A percentile compares a stretch with the other conserved stretches of the same genome.
Conservation (phyloP, 768 basidiomycete species). For the Rhodotorula babjevae region DNA sequence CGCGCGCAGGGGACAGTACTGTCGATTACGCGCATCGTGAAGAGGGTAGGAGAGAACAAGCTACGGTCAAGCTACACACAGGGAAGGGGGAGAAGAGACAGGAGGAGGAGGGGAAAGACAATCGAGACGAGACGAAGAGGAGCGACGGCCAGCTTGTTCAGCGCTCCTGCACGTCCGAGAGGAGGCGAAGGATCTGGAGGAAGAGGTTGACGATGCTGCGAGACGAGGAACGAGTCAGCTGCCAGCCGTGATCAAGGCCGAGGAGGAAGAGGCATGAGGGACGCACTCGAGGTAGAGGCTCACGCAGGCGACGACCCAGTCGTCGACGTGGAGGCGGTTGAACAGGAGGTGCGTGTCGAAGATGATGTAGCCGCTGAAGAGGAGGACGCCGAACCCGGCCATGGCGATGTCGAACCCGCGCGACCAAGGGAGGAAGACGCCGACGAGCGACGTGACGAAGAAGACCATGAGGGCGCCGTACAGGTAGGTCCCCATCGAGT, state of each 20-base stretch:
- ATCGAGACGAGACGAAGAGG: too few species aligned
- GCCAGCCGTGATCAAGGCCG: background rate
- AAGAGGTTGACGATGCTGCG: slow-evolving; percentile 80
- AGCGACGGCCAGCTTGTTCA: background rate
- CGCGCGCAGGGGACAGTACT: too few species aligned
- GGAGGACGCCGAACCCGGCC: slow-evolving; percentile 27
- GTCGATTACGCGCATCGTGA: too few species aligned
- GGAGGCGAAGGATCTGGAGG: slow-evolving; percentile 75
- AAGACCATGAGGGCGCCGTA: slow-evolving; percentile 59
- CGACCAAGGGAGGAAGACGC: slow-evolving; percentile 79
- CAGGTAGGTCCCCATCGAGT: slow-evolving; percentile 82
- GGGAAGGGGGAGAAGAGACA: background rate
- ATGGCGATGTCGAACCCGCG: slow-evolving; percentile 68
- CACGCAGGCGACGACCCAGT: slow-evolving; percentile 84
- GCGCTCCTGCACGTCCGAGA: slow-evolving; percentile 53
- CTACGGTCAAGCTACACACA: too few species aligned
- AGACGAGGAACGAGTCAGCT: background rate
- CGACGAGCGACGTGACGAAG: slow-evolving; percentile 54
- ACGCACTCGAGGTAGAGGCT: slow-evolving; percentile 90
- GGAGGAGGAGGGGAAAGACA: background rate
- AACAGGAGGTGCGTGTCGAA: slow-evolving; percentile 64
- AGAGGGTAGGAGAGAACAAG: too few species aligned
- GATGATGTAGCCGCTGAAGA: slow-evolving; percentile 32
- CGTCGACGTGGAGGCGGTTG: slow-evolving; percentile 81
- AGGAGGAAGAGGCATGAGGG: background rate